phyloP scores from a whole-genome alignment of 352 stramenopile genomes.

The Pythium sp. region DNA sequence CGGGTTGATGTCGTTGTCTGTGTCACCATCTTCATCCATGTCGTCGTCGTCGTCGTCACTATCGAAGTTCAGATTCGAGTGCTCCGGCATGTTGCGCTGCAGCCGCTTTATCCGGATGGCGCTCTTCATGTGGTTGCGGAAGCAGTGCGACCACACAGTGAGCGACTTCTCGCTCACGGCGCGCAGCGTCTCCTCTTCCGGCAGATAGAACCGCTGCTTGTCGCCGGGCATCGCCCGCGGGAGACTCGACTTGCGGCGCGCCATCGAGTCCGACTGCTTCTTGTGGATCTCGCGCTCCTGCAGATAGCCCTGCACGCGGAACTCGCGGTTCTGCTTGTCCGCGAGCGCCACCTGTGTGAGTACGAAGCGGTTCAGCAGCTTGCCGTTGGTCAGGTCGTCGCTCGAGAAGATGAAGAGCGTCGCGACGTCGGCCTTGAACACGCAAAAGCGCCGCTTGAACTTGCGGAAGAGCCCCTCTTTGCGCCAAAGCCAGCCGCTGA shows the following conservation, averaged over 20 bases:
- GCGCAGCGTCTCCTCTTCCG: slow-evolving; percentile 39
- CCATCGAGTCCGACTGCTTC: slow-evolving; percentile 39
- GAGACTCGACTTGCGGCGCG: slow-evolving; percentile 21
- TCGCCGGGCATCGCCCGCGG: slow-evolving; percentile 28
- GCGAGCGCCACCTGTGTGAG: slow-evolving; percentile 46
- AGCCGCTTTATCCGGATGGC: slow-evolving; percentile 18
- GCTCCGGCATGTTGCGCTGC: background rate
- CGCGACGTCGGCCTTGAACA: slow-evolving; percentile 42
- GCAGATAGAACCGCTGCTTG: slow-evolving; percentile 39
- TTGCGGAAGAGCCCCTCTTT: slow-evolving; percentile 41
- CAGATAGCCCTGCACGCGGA: slow-evolving; percentile 36
- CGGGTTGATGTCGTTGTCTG: slow-evolving; percentile 11
- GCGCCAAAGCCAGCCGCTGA: slow-evolving; percentile 59
- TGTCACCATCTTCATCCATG: background rate
- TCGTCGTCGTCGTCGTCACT: slow-evolving; percentile 1
- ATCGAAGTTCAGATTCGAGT: background rate
- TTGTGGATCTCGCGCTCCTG: slow-evolving; percentile 45
- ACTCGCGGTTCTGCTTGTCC: slow-evolving; percentile 23
- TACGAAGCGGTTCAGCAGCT: slow-evolving; percentile 36
- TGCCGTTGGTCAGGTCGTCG: slow-evolving; percentile 39
- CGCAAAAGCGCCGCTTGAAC: slow-evolving; percentile 53
- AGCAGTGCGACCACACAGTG: slow-evolving; percentile 60
- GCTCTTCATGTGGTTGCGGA: slow-evolving; percentile 62
- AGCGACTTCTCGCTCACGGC: slow-evolving; percentile 43
- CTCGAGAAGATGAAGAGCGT: slow-evolving; percentile 44